Evolutionary conservation across 768 basidiomycete genomes (phyloP), one percentile per base, ranked within the genome.

Genomic region (Lactarius tabidus): DNA sequence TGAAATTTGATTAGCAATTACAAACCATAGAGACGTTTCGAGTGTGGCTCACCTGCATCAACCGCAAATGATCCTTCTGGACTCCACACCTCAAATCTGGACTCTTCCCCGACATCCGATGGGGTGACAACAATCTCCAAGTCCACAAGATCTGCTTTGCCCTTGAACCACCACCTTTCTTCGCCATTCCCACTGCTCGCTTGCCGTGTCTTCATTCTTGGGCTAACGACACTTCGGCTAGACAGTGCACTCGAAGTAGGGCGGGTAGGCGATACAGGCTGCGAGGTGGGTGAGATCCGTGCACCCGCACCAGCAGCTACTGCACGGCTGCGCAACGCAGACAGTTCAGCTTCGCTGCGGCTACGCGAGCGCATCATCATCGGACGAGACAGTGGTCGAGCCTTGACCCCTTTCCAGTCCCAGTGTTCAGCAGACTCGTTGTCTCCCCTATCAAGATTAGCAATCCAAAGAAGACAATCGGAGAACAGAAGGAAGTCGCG

Each of bases 401-500:
- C 41, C 35, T 69, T 65, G 54, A 54, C 67, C 7, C 55, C 66
- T 62, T 67, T 67, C 23, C 75, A 69, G 39, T 70, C 68, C 68
- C 68, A 64, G 54, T 54, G 62, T 48, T 70, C 70, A n/a, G 57
- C 53, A 36, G 39, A 33, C 61, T 70, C 69, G 57, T 66, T 68
- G 33, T 73, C 64, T 20, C 71, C 71, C 7, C 70, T 72, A 55
- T 71, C 74, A 63, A 80, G 84, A 52, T 76, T 78, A 20, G 85
- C 84, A 26, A 93, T 79, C 90, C 91, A 93, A 39, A 95, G 70
- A 38, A 95, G 75, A 68, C 86, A 86, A 75, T 95, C 93, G 17
- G 87, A 89, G 73, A 95, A 91, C 1, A 95, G 80, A 12, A 95
- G 77, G 72, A 95, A 90, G 67, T 90, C 88, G 39, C 88, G 81